Conservation (phyloP, 306 rosid genomes). For the Mimosa bimucronata region DNA sequence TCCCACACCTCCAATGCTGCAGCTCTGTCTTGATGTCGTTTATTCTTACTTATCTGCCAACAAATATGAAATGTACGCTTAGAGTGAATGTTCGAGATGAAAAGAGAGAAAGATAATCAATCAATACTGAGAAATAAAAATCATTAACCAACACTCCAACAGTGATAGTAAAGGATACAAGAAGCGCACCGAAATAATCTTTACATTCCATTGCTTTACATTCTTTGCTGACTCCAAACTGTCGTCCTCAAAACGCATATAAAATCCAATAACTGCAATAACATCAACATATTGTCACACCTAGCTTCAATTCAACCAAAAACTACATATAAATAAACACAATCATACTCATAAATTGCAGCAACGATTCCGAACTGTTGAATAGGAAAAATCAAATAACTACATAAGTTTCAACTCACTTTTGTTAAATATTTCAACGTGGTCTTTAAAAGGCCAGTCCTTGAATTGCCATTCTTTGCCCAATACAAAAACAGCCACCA, state of each 20-base stretch:
- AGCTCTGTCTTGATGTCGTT: conserved; percentile 97
- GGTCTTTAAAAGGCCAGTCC: conserved; percentile 58
- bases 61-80: conserved; percentile 14
- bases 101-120: conserved; percentile 9
- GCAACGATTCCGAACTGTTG: neutral
- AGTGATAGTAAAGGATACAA: conserved; percentile 21
- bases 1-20: conserved; percentile 99
- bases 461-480: conserved; percentile 92
- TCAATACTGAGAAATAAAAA: conserved; percentile 15
- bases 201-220: conserved; percentile 99
- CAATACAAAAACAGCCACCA: conserved; percentile 91
- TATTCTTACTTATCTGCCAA: conserved; percentile 92
- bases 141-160: too few species aligned
- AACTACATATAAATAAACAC: neutral
- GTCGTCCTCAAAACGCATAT: conserved; percentile 69
- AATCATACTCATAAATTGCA: neutral
- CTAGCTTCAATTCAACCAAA: conserved; percentile 1
- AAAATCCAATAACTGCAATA: conserved; percentile 52
- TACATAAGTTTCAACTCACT: conserved; percentile 35
- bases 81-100: conserved; percentile 6
- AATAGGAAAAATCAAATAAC: neutral
- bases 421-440: conserved; percentile 56
- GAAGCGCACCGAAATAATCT: conserved; percentile 80
- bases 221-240: conserved; percentile 86
- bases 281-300: conserved; percentile 2